Base-by-base conservation (phyloP, 495 filamentous ascomycete species). In the Talaromyces liani region DNA sequence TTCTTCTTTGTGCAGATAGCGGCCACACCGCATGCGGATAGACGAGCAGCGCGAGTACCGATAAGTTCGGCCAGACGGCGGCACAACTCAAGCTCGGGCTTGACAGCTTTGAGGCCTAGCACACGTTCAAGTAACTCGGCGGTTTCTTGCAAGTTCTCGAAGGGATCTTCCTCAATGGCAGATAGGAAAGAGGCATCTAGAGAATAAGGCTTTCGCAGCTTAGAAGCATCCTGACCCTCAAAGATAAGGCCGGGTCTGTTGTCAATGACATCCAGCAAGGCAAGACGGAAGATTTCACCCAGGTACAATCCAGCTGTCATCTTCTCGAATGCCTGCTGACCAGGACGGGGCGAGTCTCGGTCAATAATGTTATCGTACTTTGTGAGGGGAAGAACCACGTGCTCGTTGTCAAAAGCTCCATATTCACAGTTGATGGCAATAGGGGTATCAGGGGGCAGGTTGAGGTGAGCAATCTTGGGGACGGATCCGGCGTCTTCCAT, bases 341-440 rank as follows among this genome's bases (percentile, higher is more conserved):
- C 93, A 8, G 93, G 93, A 14, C 93, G 91, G 18, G 93, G 93
- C 6, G 93, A 97, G 70, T 93, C 90, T 65, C 90, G 88, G 81
- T 98, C 93, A 67, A 98, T 90, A 70, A 90, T 85, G 64, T 89
- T 78, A 73, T 98, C 93, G 58, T 85, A 88, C 58, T 85, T 86
- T 24, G 93, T 97, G 34, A 90, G 88, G 16, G 94, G 95, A 20
- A 98, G 87, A 56, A 98, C 89, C 61, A 89, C 80, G 77, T 93
- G 89, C 76, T 98, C 93, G 75, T 97, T 98, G 77, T 98, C 94
- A 72, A 98, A 98, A 58, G 94, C 95, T 57, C 94, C 94, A 82
- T 92, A 98, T 77, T 98, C 94, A 80, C 94, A 98, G 82, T 98
- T 98, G 79, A 98, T 98, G 53, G 93, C 94, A 77, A 98, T 93